Evolutionary conservation across 1,284 basidiomycete genomes (phyloP), one percentile per base, ranked within the genome.

Genomic region (Spongispora temasekensis): DNA sequence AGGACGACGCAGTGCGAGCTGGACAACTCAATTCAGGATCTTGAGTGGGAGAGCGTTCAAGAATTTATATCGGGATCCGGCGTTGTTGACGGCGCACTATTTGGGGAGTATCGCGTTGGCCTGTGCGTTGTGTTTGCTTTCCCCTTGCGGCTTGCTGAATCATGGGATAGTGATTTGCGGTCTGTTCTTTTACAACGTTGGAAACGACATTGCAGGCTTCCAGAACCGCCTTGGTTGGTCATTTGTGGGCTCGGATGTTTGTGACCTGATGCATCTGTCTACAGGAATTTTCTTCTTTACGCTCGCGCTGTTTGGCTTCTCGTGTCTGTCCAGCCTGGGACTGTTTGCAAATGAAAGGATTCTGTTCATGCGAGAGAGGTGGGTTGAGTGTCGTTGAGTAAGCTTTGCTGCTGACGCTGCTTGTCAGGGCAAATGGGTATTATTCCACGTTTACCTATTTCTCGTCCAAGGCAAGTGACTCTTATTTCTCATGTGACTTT

Each of bases 371-470:
- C 87, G 97, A 25, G 97, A 99, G 77, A 84, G 95, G 92, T 94
- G 65, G 53, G 82, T 60, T 15, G 21, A 13, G 46, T 58, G 4
- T 27, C 25, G 34, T n/a, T 40, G 25, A 52, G 25, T 37, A 28
- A 12, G 9, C 55, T 10, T 51, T 1, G 56, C 60, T 46, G 56
- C 59, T 65, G 42, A 62, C 25, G 30, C 42, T 12, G 19, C 40
- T 17, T 58, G 25, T 44, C 69, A 94, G 95, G 65, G 89, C 96
- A 1, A 99, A 99, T 68, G 95, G 96, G 5, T 99, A 99, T 76
- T 98, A 99, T 74, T 91, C 93, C 0, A 91, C 97, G 0, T 88
- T 95, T 70, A 96, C 95, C 4, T 99, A 98, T 80, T 98, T 99
- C 76, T 81, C 92, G 1, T 94, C 95, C 62, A 98, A 98, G 83